Base-by-base conservation (phyloP, 441 rosid species). In the Francoa sonchifolia region DNA sequence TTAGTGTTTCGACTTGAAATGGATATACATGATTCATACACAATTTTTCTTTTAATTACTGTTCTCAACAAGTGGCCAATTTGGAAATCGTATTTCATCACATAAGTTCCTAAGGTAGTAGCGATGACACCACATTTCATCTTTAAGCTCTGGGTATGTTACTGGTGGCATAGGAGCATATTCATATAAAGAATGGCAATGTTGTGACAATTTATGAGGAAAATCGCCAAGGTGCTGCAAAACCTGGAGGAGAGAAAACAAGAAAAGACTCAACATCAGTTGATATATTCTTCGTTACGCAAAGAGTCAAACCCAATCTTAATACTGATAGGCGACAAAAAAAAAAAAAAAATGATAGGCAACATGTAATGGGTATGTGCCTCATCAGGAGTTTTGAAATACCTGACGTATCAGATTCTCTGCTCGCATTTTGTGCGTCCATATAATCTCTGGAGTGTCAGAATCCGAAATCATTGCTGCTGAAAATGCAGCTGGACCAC, bases 71-170 rank as follows among this genome's bases (percentile, higher is more conserved):
- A 93, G 82, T 43, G 72, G 83, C 99, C 99, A 93, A 58, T 82
- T 87, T 17, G 97, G 97, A 74, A 93, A 93, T 19, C 79, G 81
- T 46, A 82, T 82, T 63, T 87, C 96, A 56, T 93, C 94, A 58
- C 99, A 93, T 46, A 93, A 66, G 61, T 93, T 93, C 37, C 90
- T 68, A 16, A 93, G 97, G 69, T 93, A 93, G 57, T 93, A 93
- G 15, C 97, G 96, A 55, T 93, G 96, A 66, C 99, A 93, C 99
- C 99, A 93, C 99, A 93, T 93, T 74, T 93, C 99, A 76, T 93
- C 97, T 82, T 77, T 82, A 47, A 93, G 77, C 62, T 93, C 97
- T 49, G 97, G 97, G 56, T 93, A 93, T 8, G 99, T 93, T 54
- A 84, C 99, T 52, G 99, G 97, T 50, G 99, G 99, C 86, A 92